Percentiles rank a stretch among this genome's conserved stretches.
Evolutionary conservation across 169 alveolate species (phyloP).

Genomic region (Plasmodium reichenowi): DNA sequence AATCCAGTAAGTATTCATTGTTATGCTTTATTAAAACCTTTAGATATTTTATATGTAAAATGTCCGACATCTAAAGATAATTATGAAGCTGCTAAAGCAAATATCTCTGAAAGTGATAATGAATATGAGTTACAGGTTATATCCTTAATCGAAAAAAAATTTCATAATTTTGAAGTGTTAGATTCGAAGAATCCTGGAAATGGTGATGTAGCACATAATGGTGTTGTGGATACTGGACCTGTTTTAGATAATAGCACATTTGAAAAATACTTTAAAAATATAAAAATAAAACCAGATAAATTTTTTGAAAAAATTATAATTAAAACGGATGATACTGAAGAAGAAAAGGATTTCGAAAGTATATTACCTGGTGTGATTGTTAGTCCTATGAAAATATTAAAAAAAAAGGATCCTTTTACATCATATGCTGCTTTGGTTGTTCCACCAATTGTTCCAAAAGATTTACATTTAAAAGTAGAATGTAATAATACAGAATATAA

Average conservation of each 20-base stretch:
- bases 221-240: not conserved
- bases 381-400: conserved; percentile 20
- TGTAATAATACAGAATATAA: conserved; percentile 53
- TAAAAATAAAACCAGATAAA: conserved; percentile 10
- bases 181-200: not conserved
- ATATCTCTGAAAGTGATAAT: conserved; percentile 12
- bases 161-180: too few relatives aligned
- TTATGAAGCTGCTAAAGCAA: conserved; percentile 18
- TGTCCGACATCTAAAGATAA: conserved; percentile 48
- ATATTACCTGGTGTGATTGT: conserved; percentile 21
- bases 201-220: not conserved
- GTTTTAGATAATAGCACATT: conserved; percentile 14
- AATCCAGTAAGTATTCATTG: conserved; percentile 14
- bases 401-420: conserved; percentile 20
- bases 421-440: conserved; percentile 50
- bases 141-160: not conserved
- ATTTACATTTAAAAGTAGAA: conserved; percentile 20
- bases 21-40: conserved; percentile 21
- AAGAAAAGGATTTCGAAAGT: conserved; percentile 3
- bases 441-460: conserved; percentile 24
- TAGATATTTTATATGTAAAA: conserved; percentile 57
- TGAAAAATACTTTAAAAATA: conserved; percentile 4
- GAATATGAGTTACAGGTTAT: conserved; percentile 15
- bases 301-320: conserved; percentile 23
- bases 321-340: not conserved